A percentile compares a stretch with the other conserved stretches of the same genome.
Evolutionary conservation across 805 yeast species (phyloP).

Genomic region (Pichia kluyveri): DNA sequence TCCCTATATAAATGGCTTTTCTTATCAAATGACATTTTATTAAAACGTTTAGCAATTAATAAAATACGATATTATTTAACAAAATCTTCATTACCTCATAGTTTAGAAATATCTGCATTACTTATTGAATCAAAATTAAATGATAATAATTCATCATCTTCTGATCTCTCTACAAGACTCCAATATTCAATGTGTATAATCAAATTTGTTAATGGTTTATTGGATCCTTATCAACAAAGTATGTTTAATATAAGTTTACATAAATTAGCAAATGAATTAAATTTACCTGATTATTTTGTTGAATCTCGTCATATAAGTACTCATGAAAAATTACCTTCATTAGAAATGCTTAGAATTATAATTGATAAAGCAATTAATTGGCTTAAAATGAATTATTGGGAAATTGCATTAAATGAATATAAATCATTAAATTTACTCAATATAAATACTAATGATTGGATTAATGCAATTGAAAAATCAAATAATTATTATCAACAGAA

Average conservation of each 20-base stretch:
- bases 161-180: conserved; percentile 31
- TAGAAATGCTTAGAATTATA: conserved; percentile 57
- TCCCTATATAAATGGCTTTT: conserved; percentile 46
- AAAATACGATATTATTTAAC: conserved; percentile 45
- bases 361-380: conserved; percentile 58
- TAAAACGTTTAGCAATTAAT: conserved; percentile 37
- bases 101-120: conserved; percentile 56
- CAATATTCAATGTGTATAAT: conserved; percentile 68
- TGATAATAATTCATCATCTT: conserved; percentile 18
- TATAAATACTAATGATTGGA: background rate
- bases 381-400: conserved; percentile 74
- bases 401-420: conserved; percentile 20
- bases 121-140: conserved; percentile 41
- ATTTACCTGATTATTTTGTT: conserved; percentile 74
- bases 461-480: background rate
- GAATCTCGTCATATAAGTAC: conserved; percentile 88
- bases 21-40: conserved; percentile 19
- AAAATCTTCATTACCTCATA: conserved; percentile 63
- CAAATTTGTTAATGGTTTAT: conserved; percentile 81
- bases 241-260: conserved; percentile 72
- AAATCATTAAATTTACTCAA: conserved; percentile 1
- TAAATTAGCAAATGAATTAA: conserved; percentile 56
- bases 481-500: too few relatives aligned
- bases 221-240: conserved; percentile 81
- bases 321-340: conserved; percentile 73